Evolutionary conservation across 352 stramenopile species (phyloP), one percentile per base, ranked within the genome.

Genomic region (Blastocystis sp.): DNA sequence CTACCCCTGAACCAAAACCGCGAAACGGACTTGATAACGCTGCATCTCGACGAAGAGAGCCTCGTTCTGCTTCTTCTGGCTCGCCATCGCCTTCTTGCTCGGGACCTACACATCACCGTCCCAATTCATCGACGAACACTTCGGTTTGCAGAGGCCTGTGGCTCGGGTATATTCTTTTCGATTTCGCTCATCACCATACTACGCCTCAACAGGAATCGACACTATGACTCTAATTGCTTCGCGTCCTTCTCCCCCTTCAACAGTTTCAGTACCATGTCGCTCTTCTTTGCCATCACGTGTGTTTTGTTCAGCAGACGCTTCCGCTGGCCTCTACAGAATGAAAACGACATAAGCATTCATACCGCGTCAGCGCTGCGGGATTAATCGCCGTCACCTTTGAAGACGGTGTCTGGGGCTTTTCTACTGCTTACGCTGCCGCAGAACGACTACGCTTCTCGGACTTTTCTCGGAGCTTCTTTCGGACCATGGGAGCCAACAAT

Each of bases 401-500:
- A 55, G n/a, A 12, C 2, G 41, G n/a, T 26, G n/a, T 50, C 3
- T 51, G 74, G 13, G 55, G 51, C 31, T 85, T 85, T 41, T 70
- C 55, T 85, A 45, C 26, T 16, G 24, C 3, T 80, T 9, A 62
- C 26, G 24, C 29, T 29, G 9, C 3, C 3, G 3, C 39, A 50
- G 13, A 2, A 29, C 4, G 33, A 1, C 0, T 35, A 85, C 74
- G 31, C 33, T 85, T 85, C 50, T 29, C 74, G 19, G 74, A 85
- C 74, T 85, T 85, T 55, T 85, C 74, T 69, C 74, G 55, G 3
- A 85, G 41, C 74, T 85, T 67, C 55, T 85, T 85, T 13, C 74
- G 74, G 12, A 85, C 74, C 74, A 85, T 85, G 26, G 1, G 31
- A 55, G 16, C 19, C 13, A 33, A 6, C 4, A 65, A 65, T 33